Evolutionary conservation across 768 basidiomycete species (phyloP).

Genomic region (Trametes cinnabarina): DNA sequence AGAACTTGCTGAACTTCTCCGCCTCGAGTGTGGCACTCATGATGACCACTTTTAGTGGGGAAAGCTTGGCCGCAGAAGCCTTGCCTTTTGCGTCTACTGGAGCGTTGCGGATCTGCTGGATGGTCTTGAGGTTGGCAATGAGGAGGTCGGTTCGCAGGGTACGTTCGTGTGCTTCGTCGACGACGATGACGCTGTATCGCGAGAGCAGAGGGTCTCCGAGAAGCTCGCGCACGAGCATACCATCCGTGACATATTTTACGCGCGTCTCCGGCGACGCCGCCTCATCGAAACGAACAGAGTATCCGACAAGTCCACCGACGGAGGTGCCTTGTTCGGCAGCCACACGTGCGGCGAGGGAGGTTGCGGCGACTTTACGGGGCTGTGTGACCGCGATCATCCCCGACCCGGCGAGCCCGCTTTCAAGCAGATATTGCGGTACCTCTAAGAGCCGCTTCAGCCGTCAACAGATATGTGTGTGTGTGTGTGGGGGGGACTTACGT

Average conservation of each 20-base stretch:
- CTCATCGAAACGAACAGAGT: conserved; percentile 96
- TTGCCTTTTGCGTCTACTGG: conserved; percentile 36
- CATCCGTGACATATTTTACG: conserved; percentile 97
- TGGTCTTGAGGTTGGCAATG: conserved; percentile 85
- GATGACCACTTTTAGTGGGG: conserved; percentile 85
- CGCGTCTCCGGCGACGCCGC: conserved; percentile 64
- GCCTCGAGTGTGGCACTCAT: conserved; percentile 99
- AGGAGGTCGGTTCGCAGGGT: conserved; percentile 92
- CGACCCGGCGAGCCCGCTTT: conserved; percentile 66
- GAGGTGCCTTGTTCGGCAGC: conserved; percentile 74
- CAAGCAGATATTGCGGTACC: conserved; percentile 92
- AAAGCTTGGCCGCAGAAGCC: conserved; percentile 33
- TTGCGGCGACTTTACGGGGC: conserved; percentile 93
- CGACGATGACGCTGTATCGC: conserved; percentile 82
- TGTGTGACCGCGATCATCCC: conserved; percentile 92
- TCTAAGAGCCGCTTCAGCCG: conserved; percentile 64
- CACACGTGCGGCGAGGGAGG: conserved; percentile 88
- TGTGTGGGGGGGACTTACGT: conserved; percentile 64
- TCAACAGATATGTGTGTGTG: too few species aligned
- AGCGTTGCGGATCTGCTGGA: conserved; percentile 64
- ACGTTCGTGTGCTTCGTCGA: conserved; percentile 97
- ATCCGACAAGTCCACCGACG: conserved; percentile 82
- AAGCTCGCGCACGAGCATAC: conserved; percentile 94
- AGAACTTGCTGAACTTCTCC: conserved; percentile 89
- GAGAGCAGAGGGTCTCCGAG: conserved; percentile 74